Evolutionary conservation across 345 rosid species (phyloP).

Genomic region (Rhizophora mangle): DNA sequence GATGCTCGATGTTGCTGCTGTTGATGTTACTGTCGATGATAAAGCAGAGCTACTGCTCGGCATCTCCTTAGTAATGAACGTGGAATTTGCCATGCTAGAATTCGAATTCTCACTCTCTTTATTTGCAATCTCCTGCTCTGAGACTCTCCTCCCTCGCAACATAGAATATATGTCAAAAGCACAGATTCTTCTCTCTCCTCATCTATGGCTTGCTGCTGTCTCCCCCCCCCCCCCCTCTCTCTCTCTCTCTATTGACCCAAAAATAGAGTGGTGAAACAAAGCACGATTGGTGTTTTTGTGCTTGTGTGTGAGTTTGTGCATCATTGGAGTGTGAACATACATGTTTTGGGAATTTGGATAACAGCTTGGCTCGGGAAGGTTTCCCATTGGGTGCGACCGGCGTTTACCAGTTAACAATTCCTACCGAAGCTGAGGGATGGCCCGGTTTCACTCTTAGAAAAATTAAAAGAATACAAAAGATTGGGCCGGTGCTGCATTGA

Average conservation of each 20-base stretch:
- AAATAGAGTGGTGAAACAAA: not conserved
- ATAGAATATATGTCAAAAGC: conserved; percentile 9
- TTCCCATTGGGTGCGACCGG: conserved; percentile 59
- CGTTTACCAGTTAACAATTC: conserved; percentile 47
- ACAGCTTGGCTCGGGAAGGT: conserved; percentile 62
- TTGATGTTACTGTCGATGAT: not conserved
- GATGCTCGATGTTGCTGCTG: conserved; percentile 32
- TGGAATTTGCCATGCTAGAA: conserved; percentile 42
- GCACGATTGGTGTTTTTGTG: not conserved
- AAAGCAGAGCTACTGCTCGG: conserved; percentile 13
- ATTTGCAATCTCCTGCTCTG: not conserved
- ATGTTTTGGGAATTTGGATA: conserved; percentile 46
- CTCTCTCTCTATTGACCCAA: conserved; percentile 18
- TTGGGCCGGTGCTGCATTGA: conserved; percentile 59
- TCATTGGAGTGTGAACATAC: conserved; percentile 44
- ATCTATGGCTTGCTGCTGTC: conserved; percentile 5
- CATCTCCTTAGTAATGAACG: conserved; percentile 41
- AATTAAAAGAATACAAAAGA: not conserved
- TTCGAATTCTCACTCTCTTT: conserved; percentile 12
- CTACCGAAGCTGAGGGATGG: conserved; percentile 30
- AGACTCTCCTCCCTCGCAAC: conserved; percentile 35
- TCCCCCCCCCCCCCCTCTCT: not conserved
- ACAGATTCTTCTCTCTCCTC: conserved; percentile 28
- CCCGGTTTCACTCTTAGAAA: not conserved
- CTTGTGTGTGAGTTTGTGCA: not conserved